Percentiles rank a stretch among this genome's conserved stretches.
These are phyloP conservation scores for Collybia mongolica DNA, from an alignment of 768 basidiomycete species.

Conservation along the genomic window DNA sequence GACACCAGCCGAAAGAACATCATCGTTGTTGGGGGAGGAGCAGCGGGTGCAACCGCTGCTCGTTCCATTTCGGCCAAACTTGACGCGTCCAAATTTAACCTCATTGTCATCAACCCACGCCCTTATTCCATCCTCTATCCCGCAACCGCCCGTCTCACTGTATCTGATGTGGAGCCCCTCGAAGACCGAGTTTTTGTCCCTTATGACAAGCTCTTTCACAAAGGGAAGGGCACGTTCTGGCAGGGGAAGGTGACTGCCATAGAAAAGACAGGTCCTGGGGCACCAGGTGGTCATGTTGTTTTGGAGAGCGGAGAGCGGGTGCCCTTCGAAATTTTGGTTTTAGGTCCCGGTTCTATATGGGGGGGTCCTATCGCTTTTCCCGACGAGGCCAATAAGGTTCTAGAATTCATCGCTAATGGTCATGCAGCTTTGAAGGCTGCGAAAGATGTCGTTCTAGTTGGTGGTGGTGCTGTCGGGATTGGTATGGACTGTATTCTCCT, in stretches of 20 bases:
- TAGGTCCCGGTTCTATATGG: slow-evolving; percentile 61
- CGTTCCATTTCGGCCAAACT: slow-evolving; percentile 49
- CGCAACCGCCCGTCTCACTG: slow-evolving; percentile 51
- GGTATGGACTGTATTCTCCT: slow-evolving; percentile 22
- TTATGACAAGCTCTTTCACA: slow-evolving; percentile 46
- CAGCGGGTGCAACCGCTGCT: slow-evolving; percentile 45
- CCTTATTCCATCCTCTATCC: slow-evolving; percentile 52
- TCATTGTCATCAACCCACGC: slow-evolving; percentile 54
- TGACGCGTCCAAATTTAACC: slow-evolving; percentile 41
- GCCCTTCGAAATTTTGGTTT: slow-evolving; percentile 53
- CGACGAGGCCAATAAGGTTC: slow-evolving; percentile 21
- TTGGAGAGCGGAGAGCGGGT: slow-evolving; percentile 50
- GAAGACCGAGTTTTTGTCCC: slow-evolving; percentile 49
- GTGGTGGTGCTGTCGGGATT: slow-evolving; percentile 56
- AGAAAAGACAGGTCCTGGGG: slow-evolving; percentile 16
- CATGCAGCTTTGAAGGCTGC: slow-evolving; percentile 34
- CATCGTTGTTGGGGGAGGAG: slow-evolving; percentile 58
- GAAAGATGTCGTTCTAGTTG: slow-evolving; percentile 49
- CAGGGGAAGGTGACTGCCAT: slow-evolving; percentile 35
- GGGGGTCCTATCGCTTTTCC: slow-evolving; percentile 48
- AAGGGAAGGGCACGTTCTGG: slow-evolving; percentile 46
- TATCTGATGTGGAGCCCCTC: slow-evolving; percentile 39
- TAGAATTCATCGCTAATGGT: slow-evolving; percentile 24
- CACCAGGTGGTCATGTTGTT: slow-evolving; percentile 43
- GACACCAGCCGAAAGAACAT: slow-evolving; percentile 13